phyloP scores from a whole-genome alignment of 495 filamentous ascomycete genomes.

The Immersiella caudata region DNA sequence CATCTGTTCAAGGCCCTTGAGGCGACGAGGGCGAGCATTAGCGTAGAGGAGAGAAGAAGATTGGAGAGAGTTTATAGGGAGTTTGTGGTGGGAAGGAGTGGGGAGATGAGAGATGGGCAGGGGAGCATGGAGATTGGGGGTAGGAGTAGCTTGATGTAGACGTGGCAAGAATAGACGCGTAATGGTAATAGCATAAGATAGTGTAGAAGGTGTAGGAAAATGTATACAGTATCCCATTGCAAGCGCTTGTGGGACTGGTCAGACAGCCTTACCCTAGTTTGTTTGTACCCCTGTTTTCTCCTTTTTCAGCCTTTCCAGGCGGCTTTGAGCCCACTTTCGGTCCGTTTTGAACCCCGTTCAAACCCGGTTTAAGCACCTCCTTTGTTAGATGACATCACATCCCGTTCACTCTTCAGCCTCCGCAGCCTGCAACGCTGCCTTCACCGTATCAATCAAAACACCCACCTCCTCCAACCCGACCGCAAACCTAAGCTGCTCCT shows the following conservation, averaged over 20 bases:
- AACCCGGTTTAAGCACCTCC: not conserved
- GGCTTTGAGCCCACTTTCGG: too few species aligned
- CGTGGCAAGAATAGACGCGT: not conserved
- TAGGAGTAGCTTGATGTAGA: slow-evolving; percentile 86
- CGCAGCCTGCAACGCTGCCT: slow-evolving; percentile 35
- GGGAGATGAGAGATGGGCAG: slow-evolving; percentile 92
- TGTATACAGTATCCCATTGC: not conserved
- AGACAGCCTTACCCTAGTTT: too few species aligned
- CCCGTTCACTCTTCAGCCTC: slow-evolving; percentile 30
- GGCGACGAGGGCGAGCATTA: slow-evolving; percentile 83
- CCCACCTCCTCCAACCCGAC: slow-evolving; percentile 47
- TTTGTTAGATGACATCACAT: not conserved
- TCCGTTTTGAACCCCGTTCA: too few species aligned
- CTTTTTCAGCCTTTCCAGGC: too few species aligned
- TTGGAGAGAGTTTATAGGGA: slow-evolving; percentile 83
- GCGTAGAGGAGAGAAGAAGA: slow-evolving; percentile 69
- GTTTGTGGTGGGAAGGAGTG: slow-evolving; percentile 87
- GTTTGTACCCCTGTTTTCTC: not conserved
- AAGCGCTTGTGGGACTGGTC: too few species aligned
- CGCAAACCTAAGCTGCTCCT: slow-evolving; percentile 42
- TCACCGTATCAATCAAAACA: slow-evolving; percentile 39
- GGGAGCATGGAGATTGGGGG: slow-evolving; percentile 89
- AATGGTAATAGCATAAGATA: not conserved
- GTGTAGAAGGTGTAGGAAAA: not conserved
- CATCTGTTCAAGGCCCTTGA: slow-evolving; percentile 78